These are phyloP conservation scores for Babesia ovata DNA, from an alignment of 169 alveolate genomes.

Conservation along the genomic window DNA sequence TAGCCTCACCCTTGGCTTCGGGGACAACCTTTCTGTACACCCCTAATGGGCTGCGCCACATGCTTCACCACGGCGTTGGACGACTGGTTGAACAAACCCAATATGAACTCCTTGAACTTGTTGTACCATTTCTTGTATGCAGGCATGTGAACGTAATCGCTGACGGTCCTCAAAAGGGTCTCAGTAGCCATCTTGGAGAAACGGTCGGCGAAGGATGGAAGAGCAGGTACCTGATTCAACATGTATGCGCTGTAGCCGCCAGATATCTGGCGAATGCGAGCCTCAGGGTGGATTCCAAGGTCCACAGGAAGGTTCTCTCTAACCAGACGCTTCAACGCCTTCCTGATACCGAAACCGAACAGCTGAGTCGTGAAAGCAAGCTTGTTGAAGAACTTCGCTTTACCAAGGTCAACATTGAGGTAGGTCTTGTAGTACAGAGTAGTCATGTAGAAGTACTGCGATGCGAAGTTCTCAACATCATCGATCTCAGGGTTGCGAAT, in stretches of 20 bases:
- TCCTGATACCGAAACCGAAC: constrained; percentile 18
- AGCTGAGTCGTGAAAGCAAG: background rate
- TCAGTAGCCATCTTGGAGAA: constrained; percentile 9
- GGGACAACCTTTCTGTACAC: constrained; percentile 13
- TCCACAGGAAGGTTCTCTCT: constrained; percentile 16
- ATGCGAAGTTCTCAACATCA: constrained; percentile 25
- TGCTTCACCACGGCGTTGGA: background rate
- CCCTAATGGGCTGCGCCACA: too few species aligned
- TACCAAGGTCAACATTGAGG: background rate
- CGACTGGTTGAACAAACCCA: too few species aligned
- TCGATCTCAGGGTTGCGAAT: constrained; percentile 3
- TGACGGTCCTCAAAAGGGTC: constrained; percentile 3
- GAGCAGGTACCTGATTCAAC: constrained; percentile 14
- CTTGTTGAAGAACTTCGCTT: constrained; percentile 15
- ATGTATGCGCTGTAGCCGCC: constrained; percentile 28
- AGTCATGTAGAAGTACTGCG: constrained; percentile 40
- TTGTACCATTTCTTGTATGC: constrained; percentile 36
- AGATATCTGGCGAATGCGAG: constrained; percentile 2
- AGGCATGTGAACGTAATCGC: constrained; percentile 8
- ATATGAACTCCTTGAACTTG: background rate
- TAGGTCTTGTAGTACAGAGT: constrained; percentile 41
- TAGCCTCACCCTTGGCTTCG: background rate
- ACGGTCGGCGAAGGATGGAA: constrained; percentile 12
- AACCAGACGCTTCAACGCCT: background rate
- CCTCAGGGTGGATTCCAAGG: constrained; percentile 5